Base-by-base conservation (phyloP, 202 grass and related monocot genomes). In the Setaria italica region DNA sequence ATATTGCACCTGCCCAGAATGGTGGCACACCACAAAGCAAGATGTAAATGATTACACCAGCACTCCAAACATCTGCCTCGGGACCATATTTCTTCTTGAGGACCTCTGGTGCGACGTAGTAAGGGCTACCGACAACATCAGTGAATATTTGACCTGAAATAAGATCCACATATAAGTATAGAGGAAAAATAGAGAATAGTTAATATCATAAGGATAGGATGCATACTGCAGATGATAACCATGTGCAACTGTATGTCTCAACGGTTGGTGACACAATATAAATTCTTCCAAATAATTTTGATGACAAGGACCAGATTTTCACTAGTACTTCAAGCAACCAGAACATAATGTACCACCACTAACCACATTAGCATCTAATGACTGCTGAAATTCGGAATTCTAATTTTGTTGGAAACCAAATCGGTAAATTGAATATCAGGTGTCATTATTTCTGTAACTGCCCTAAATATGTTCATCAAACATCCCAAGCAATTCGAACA, bases 51-150 rank as follows among this genome's bases (percentile, higher is more conserved):
- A 99, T 99, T 4, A 99, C 90, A 41, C 97, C 97, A 20, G 92
- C 97, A 54, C 97, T 99, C 97, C 97, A 99, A 2, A 99, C 97
- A 74, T 99, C 97, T 37, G 90, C 77, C 85, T 96, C 93, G 7
- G 88, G 90, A n/a, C 97, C 94, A 58, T 99, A 99, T 83, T 87
- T 90, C 85, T 99, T 99, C 77, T 83, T 90, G 32, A 99, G 46
- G 10, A 99, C 90, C 88, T 99, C 97, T 29, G 97, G 97, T 15
- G 97, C 97, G 9, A 99, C 97, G 41, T 99, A 99, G 66, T 99
- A 99, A 37, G 97, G 97, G 77, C 97, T 99, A 25, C 97, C 97
- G 45, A 99, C 97, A 53, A 99, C 93, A 62, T 94, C 94, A 4
- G 86, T 96, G 84, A 99, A 96, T 90, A 80, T 76, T 80, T 96